Evolutionary conservation across 2,329 filamentous ascomycete species (phyloP).

Genomic region (Elsinoe perseae): DNA sequence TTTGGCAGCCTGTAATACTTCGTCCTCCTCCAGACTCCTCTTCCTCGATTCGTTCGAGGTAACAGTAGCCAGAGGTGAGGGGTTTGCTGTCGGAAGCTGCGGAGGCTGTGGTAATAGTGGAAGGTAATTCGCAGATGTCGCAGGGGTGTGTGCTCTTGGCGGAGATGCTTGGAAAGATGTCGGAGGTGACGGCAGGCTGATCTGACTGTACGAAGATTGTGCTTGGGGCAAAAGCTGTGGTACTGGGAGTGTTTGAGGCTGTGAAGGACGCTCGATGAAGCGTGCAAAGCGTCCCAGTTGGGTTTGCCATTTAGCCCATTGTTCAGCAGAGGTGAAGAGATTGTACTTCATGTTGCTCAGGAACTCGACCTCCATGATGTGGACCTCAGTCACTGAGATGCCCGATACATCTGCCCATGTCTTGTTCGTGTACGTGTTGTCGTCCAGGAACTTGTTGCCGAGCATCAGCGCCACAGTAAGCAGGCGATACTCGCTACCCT

Average conservation of each 20-base stretch:
- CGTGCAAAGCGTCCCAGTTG: constrained; percentile 75
- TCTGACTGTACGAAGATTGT: constrained; percentile 25
- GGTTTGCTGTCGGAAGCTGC: constrained; percentile 35
- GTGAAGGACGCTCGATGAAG: constrained; percentile 66
- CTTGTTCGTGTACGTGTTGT: constrained; percentile 99
- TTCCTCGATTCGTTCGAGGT: constrained; percentile 40
- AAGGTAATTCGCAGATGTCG: constrained; percentile 22
- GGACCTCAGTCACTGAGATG: constrained; percentile 88
- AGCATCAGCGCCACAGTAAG: constrained; percentile 95
- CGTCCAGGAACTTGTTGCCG: constrained; percentile 96
- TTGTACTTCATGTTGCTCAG: constrained; percentile 97
- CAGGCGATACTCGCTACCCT: constrained; percentile 85
- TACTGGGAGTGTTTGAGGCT: constrained; percentile 31
- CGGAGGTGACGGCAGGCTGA: constrained; percentile 46
- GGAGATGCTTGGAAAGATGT: constrained; percentile 45
- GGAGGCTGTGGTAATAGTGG: constrained; percentile 34
- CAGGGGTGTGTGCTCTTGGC: constrained; percentile 32
- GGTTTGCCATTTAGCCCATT: constrained; percentile 82
- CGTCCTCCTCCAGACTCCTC: constrained; percentile 45
- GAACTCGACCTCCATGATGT: constrained; percentile 99
- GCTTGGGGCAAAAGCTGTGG: constrained; percentile 36
- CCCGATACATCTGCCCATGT: constrained; percentile 98
- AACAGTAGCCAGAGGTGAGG: constrained; percentile 39
- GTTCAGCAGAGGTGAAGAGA: constrained; percentile 71
- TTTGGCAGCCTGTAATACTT: background rate